phyloP scores from a whole-genome alignment of 139 green algal genomes.

The Parachlorella kessleri region DNA sequence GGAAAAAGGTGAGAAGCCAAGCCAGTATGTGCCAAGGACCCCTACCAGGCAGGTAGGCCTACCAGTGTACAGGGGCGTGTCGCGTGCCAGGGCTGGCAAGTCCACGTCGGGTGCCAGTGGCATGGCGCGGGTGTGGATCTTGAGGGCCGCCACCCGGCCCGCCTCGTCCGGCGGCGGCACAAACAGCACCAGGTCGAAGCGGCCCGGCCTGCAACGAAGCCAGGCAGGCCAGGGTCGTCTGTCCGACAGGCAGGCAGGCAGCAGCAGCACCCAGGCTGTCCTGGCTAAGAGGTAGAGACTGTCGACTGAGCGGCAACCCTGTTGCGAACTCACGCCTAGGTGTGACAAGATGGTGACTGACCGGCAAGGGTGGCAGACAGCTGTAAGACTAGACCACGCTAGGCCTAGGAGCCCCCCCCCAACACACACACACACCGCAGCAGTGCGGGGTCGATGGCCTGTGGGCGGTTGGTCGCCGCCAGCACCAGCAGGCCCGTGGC shows the following conservation, averaged over 20 bases:
- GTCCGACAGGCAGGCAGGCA: neutral
- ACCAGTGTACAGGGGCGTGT: slow-evolving; percentile 63
- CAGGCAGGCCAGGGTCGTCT: neutral
- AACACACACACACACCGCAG: slow-evolving; percentile 41
- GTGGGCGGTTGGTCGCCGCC: slow-evolving; percentile 82
- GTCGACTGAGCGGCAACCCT: no score
- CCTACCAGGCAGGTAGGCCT: neutral
- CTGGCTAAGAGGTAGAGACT: no score
- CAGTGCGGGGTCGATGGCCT: slow-evolving; percentile 75
- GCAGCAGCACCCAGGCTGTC: neutral
- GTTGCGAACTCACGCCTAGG: no score
- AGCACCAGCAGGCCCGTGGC: slow-evolving; percentile 78
- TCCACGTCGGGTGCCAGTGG: slow-evolving; percentile 80
- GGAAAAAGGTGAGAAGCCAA: neutral
- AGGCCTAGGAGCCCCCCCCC: neutral
- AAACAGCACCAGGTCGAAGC: slow-evolving; percentile 84
- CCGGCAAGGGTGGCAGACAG: no score
- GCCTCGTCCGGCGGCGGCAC: slow-evolving; percentile 86
- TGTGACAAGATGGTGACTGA: no score
- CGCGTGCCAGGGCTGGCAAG: slow-evolving; percentile 49
- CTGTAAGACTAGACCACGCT: no score
- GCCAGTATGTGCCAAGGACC: neutral
- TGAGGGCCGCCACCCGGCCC: slow-evolving; percentile 48
- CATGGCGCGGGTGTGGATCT: slow-evolving; percentile 62
- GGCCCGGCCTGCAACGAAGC: slow-evolving; percentile 55